A percentile compares a stretch with the other conserved stretches of the same genome.
phyloP scores from a whole-genome alignment of 805 yeast species.

The Starmerella gropengiesseri region DNA sequence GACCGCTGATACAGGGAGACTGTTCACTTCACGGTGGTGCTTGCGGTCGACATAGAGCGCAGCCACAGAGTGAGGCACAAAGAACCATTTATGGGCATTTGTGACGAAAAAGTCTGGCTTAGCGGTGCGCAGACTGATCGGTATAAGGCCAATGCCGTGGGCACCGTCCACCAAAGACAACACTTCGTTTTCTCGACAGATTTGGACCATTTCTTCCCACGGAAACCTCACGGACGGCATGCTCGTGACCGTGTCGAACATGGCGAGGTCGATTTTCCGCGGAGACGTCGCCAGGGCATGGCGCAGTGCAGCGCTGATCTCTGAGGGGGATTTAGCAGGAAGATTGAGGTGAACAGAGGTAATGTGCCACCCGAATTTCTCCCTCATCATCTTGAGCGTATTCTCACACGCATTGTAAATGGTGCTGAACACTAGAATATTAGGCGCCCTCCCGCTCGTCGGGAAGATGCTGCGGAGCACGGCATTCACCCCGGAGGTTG shows the following conservation, averaged over 20 bases:
- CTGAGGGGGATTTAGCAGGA: constrained; percentile 37
- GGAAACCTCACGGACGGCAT: constrained; percentile 57
- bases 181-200: constrained; percentile 39
- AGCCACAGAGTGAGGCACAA: constrained; percentile 47
- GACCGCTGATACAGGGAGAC: constrained; percentile 47
- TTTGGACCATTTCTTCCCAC: constrained; percentile 36
- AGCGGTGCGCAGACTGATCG: constrained; percentile 22
- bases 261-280: constrained; percentile 28
- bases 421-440: constrained; percentile 38
- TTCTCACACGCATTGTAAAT: constrained; percentile 47
- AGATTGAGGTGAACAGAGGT: constrained; percentile 28
- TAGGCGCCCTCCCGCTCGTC: constrained; percentile 36
- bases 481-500: constrained; percentile 50
- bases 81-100: constrained; percentile 64
- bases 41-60: constrained; percentile 45
- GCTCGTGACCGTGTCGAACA: constrained; percentile 49
- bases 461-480: constrained; percentile 43
- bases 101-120: constrained; percentile 52
- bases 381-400: constrained; percentile 30
- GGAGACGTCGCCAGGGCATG: constrained; percentile 24
- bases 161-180: constrained; percentile 62
- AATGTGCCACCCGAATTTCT: constrained; percentile 27
- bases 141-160: constrained; percentile 45
- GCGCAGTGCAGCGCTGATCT: constrained; percentile 30
- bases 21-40: constrained; percentile 42